Conservation (phyloP, 805 yeast species). For the Saccharomyces kudriavzevii region DNA sequence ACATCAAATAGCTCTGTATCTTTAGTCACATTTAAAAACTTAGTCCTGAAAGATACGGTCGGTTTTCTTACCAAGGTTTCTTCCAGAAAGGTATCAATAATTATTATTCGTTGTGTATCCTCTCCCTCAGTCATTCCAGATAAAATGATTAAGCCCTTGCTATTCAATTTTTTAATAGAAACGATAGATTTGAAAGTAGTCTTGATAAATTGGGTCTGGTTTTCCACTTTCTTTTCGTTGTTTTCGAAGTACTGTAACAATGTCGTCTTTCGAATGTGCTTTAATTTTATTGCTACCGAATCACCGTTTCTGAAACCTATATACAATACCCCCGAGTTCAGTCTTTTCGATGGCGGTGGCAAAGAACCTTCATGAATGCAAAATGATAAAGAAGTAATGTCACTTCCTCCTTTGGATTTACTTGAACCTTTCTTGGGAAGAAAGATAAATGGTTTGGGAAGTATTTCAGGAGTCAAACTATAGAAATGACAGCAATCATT, state of each 20-base stretch:
- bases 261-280: neutral
- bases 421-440: neutral
- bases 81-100: conserved; percentile 4
- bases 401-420: neutral
- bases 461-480: neutral
- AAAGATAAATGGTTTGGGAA: neutral
- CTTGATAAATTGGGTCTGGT: neutral
- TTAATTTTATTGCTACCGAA: neutral
- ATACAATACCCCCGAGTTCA: neutral
- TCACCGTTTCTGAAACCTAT: neutral
- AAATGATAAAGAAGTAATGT: neutral
- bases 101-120: conserved; percentile 2
- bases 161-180: conserved; percentile 5
- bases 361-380: neutral
- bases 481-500: neutral
- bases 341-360: neutral
- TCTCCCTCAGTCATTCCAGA: conserved; percentile 7
- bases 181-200: conserved; percentile 2
- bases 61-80: neutral
- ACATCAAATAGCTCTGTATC: conserved; percentile 14
- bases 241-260: neutral
- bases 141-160: conserved; percentile 6
- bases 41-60: conserved; percentile 10
- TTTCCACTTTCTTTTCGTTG: neutral
- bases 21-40: conserved; percentile 13